These are phyloP conservation scores for Petunia hybrid DNA, from an alignment of 305 asterid genomes.

Conservation along the genomic window DNA sequence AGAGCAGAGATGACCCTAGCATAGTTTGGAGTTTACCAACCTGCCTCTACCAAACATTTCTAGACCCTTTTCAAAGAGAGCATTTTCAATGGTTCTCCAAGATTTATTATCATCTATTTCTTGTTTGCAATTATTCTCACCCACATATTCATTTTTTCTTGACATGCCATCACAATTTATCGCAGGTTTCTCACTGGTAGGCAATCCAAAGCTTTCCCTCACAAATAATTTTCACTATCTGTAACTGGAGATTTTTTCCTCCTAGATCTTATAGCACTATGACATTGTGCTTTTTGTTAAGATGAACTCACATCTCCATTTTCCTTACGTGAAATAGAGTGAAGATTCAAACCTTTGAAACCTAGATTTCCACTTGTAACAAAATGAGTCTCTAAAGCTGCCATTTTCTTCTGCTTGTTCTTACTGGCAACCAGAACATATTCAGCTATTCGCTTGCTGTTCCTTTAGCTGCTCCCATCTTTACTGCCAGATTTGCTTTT, in stretches of 20 bases:
- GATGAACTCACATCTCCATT: slow-evolving; percentile 57
- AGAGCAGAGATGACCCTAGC: slow-evolving; percentile 37
- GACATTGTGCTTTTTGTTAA: slow-evolving; percentile 56
- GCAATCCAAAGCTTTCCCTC: slow-evolving; percentile 57
- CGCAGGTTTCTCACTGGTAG: slow-evolving; percentile 53
- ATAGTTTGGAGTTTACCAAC: slow-evolving; percentile 51
- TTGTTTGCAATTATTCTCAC: slow-evolving; percentile 55
- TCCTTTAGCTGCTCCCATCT: slow-evolving; percentile 64
- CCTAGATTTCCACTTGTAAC: slow-evolving; percentile 56
- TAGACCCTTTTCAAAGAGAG: slow-evolving; percentile 92
- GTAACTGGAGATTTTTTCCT: slow-evolving; percentile 56
- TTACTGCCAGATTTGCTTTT: slow-evolving; percentile 61
- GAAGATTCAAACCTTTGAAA: slow-evolving; percentile 56
- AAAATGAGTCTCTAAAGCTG: slow-evolving; percentile 67
- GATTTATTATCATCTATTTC: slow-evolving; percentile 59
- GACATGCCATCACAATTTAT: slow-evolving; percentile 53
- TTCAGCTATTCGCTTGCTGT: slow-evolving; percentile 89
- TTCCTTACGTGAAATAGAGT: slow-evolving; percentile 54
- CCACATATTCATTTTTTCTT: slow-evolving; percentile 62
- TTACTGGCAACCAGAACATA: slow-evolving; percentile 66
- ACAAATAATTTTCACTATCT: slow-evolving; percentile 56
- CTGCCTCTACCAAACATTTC: slow-evolving; percentile 92
- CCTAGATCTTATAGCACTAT: slow-evolving; percentile 61
- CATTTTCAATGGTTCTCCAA: slow-evolving; percentile 94
- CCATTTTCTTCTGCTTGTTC: slow-evolving; percentile 76